Conservation (phyloP, 2,329 filamentous ascomycete species). For the Conoideocrella luteorostrata region DNA sequence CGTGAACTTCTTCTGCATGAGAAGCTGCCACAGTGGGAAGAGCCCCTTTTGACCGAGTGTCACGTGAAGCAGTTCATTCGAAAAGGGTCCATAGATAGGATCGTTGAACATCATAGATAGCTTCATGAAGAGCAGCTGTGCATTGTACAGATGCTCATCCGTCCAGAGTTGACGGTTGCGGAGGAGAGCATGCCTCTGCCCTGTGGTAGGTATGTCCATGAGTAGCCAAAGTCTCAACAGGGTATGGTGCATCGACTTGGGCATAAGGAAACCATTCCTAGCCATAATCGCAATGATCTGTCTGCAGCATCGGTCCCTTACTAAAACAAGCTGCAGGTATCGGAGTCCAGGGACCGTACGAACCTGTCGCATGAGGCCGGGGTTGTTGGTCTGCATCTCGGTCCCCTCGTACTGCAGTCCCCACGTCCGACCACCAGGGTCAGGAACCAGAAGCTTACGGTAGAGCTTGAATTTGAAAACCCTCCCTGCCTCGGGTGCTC, state of each 20-base stretch:
- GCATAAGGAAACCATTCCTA: constrained; percentile 50
- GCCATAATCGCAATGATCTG: constrained; percentile 60
- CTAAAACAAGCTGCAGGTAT: constrained; percentile 63
- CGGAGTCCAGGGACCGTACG: constrained; percentile 55
- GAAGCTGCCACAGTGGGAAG: constrained; percentile 49
- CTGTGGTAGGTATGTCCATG: constrained; percentile 58
- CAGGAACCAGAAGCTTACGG: constrained; percentile 46
- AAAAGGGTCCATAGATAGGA: constrained; percentile 48
- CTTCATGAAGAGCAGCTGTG: constrained; percentile 63
- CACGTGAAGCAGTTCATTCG: constrained; percentile 45
- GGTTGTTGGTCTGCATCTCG: constrained; percentile 4
- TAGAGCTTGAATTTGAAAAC: constrained; percentile 60
- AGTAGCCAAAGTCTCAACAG: constrained; percentile 67
- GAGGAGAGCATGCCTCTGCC: constrained; percentile 47
- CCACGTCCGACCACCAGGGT: constrained; percentile 47
- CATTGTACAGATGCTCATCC: constrained; percentile 53
- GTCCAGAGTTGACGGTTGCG: constrained; percentile 48
- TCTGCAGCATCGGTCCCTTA: constrained; percentile 47
- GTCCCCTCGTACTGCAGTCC: constrained; percentile 14
- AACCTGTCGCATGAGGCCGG: constrained; percentile 19
- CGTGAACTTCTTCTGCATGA: constrained; percentile 50
- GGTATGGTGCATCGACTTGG: constrained; percentile 36
- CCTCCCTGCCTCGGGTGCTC: constrained; percentile 47
- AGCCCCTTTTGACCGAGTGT: constrained; percentile 54
- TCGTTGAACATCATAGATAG: constrained; percentile 64